Evolutionary conservation across 2,329 filamentous ascomycete genomes (phyloP).

Genomic region (Trichophyton equinum): DNA sequence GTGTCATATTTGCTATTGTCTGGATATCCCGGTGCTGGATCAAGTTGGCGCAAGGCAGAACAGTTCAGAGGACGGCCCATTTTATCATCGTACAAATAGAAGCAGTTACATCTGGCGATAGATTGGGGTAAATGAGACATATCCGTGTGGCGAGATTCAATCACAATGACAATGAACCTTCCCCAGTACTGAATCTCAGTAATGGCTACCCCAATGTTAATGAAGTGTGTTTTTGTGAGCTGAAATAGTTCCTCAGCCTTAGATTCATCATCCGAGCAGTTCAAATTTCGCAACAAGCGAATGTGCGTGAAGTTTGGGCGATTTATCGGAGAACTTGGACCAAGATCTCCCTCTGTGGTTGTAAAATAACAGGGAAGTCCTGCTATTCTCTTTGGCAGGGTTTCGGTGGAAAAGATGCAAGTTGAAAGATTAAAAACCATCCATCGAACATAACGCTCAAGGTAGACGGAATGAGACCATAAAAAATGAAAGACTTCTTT

Average conservation of each 20-base stretch:
- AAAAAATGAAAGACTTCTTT: neutral
- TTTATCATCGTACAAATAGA: conserved; percentile 11
- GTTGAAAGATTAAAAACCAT: neutral
- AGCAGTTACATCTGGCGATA: conserved; percentile 10
- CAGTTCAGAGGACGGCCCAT: conserved; percentile 3
- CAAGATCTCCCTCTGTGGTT: conserved; percentile 1
- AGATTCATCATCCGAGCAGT: neutral
- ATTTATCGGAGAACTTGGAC: conserved; percentile 7
- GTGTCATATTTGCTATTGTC: conserved; percentile 9
- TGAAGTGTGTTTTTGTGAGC: conserved; percentile 9
- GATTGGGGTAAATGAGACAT: conserved; percentile 7
- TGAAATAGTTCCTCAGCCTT: neutral
- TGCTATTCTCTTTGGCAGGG: conserved; percentile 18
- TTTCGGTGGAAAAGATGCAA: neutral
- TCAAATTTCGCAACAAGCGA: neutral
- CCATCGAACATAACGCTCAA: neutral
- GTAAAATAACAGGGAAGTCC: conserved; percentile 10
- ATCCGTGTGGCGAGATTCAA: conserved; percentile 8
- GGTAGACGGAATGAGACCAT: conserved; percentile 1
- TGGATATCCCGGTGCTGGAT: neutral
- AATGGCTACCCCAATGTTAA: conserved; percentile 5
- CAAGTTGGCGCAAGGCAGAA: neutral
- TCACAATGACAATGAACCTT: conserved; percentile 11
- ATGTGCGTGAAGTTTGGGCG: conserved; percentile 4
- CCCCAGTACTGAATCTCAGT: conserved; percentile 14